phyloP scores from a whole-genome alignment of 371 early-diverging fungal species.

The Zychaea mexicana region DNA sequence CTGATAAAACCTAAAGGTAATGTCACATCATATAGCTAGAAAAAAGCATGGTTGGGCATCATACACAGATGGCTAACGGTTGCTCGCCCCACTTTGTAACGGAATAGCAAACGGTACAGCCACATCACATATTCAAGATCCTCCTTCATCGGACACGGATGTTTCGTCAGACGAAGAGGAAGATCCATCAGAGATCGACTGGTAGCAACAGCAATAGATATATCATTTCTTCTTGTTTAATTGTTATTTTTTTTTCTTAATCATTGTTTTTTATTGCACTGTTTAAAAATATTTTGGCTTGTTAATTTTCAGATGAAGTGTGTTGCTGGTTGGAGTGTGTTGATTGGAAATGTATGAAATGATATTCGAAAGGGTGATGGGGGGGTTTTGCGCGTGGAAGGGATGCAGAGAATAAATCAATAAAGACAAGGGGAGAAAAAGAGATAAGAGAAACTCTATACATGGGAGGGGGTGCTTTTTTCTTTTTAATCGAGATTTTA shows the following conservation, averaged over 20 bases:
- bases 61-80: too few species aligned
- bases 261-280: not conserved
- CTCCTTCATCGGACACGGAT: slow-evolving; percentile 27
- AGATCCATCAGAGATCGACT: slow-evolving; percentile 43
- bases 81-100: too few species aligned
- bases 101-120: not conserved
- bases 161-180: slow-evolving; percentile 37
- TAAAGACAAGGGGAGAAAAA: not conserved
- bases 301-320: too few species aligned
- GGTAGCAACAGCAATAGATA: slow-evolving; percentile 23
- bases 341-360: too few species aligned
- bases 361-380: too few species aligned
- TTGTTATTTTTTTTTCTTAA: not conserved
- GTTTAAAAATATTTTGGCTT: not conserved
- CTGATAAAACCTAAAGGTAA: slow-evolving; percentile 12
- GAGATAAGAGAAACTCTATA: not conserved
- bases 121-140: slow-evolving; percentile 7
- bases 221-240: not conserved
- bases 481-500: too few species aligned
- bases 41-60: too few species aligned
- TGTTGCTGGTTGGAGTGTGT: too few species aligned
- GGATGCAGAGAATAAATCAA: too few species aligned
- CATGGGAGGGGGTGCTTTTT: too few species aligned
- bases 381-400: too few species aligned
- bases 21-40: too few species aligned